phyloP scores from a whole-genome alignment of 306 rosid species.

The Sindora glabra region DNA sequence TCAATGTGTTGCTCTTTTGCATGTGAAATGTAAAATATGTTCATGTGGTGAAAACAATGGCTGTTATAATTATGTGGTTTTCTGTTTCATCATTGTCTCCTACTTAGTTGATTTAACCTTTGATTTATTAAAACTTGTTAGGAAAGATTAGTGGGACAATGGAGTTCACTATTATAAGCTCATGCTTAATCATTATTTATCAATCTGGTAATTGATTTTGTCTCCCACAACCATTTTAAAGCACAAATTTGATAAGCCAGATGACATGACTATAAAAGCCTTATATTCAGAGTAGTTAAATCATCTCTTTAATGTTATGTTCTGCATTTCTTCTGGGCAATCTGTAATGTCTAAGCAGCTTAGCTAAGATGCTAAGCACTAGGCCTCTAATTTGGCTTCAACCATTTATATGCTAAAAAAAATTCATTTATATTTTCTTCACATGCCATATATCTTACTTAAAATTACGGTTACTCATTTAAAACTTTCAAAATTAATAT shows the following conservation, averaged over 20 bases:
- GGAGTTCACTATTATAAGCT: slow-evolving; percentile 19
- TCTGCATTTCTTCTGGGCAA: neutral
- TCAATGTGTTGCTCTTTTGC: neutral
- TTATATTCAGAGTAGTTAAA: slow-evolving; percentile 14
- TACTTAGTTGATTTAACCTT: neutral
- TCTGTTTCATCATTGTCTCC: slow-evolving; percentile 6
- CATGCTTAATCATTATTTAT: slow-evolving; percentile 56
- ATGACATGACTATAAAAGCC: slow-evolving; percentile 26
- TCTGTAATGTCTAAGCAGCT: no score
- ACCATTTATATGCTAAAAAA: no score
- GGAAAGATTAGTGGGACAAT: slow-evolving; percentile 16
- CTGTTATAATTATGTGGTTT: slow-evolving; percentile 1
- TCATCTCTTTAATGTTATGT: slow-evolving; percentile 4
- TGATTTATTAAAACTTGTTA: neutral
- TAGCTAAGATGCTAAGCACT: no score
- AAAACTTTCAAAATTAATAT: no score
- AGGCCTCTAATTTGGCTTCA: no score
- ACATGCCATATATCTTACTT: no score
- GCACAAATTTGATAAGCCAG: slow-evolving; percentile 31
- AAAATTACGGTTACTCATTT: no score
- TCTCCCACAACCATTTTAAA: slow-evolving; percentile 37
- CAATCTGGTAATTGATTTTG: slow-evolving; percentile 36
- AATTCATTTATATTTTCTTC: no score
- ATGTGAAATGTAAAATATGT: slow-evolving; percentile 7
- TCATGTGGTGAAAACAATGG: slow-evolving; percentile 25